Base-by-base conservation (phyloP, 441 rosid genomes). In the Kokia cookei region DNA sequence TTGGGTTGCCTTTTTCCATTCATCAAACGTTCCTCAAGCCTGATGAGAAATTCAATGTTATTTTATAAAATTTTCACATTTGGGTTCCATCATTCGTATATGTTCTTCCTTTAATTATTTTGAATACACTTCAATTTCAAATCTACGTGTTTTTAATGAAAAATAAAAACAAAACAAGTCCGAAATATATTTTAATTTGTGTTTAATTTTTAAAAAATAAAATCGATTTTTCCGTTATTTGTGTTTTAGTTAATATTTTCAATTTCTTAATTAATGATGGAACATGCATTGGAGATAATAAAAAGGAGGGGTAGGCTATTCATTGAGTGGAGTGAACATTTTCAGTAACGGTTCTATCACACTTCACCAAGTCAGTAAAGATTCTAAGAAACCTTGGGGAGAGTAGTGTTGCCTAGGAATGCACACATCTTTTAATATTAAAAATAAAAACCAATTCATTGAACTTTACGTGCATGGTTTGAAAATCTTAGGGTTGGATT, bases 361-460 rank as follows among this genome's bases (percentile, higher is more conserved):
- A 17, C 6, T 7, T 53, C 24, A 53, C 57, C 57, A n/a, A n/a
- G 19, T 53, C 17, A 53, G 57, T 7, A 42, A 53, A 61, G 62
- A 54, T 69, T 69, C 43, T 11, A 64, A 64, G 29, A 11, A 40
- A 19, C 51, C n/a, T 26, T 22, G 53, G 8, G 51, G 8, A 24
- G 19, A 29, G 65, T 14, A 14, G 43, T 26, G 53, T 19, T 53
- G 35, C 62, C 76, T 48, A 7, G 69, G 43, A 65, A 76, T 45
- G 45, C 47, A 37, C 13, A n/a, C 35, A 37, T 6, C 9, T 53
- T 27, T 40, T 14, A 61, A 13, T 37, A 5, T n/a, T 53, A 17
- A 4, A 8, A 11, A 26, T 9, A 22, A 43, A 37, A 15, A 27
- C 1, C 62, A 7, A n/a, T 47, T 7, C 69, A 40, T 51, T 42